phyloP scores from a whole-genome alignment of 768 basidiomycete species.

The Mycena amicta region DNA sequence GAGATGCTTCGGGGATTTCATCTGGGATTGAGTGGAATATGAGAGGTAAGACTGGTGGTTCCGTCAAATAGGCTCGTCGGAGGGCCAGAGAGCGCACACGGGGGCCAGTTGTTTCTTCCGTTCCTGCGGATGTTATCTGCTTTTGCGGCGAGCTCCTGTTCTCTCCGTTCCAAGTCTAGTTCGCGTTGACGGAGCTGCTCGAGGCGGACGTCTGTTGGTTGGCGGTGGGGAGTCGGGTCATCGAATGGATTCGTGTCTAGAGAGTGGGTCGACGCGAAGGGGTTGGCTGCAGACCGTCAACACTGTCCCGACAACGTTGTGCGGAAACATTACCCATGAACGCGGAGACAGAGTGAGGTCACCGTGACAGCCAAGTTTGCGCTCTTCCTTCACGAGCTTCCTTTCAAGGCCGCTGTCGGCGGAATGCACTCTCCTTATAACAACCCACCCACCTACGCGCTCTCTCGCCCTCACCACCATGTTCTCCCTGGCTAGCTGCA shows the following conservation, averaged over 20 bases:
- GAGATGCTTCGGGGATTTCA: conserved; percentile 84
- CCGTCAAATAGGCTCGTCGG: conserved; percentile 23
- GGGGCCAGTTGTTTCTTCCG: conserved; percentile 93
- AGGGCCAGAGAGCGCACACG: conserved; percentile 55
- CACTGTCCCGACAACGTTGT: background rate
- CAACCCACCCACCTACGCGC: conserved; percentile 23
- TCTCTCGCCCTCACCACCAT: conserved; percentile 34
- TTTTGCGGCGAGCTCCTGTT: conserved; percentile 70
- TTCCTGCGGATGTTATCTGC: conserved; percentile 70
- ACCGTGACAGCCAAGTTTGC: background rate
- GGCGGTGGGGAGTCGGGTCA: conserved; percentile 61
- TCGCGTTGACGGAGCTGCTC: conserved; percentile 80
- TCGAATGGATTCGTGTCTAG: conserved; percentile 91
- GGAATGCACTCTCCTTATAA: conserved; percentile 31
- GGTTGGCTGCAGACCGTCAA: conserved; percentile 47
- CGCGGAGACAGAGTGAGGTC: conserved; percentile 3
- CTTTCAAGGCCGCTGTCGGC: conserved; percentile 21
- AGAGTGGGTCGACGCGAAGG: conserved; percentile 82
- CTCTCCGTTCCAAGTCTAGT: conserved; percentile 77
- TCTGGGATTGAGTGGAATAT: conserved; percentile 92
- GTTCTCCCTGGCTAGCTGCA: conserved; percentile 44
- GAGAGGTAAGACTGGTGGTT: conserved; percentile 78
- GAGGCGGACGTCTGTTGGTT: conserved; percentile 42
- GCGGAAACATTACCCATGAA: conserved; percentile 8
- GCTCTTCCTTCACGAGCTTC: conserved; percentile 16